Conservation (phyloP, 1,139 yeast genomes). For the Yamadazyma friedrichii region DNA sequence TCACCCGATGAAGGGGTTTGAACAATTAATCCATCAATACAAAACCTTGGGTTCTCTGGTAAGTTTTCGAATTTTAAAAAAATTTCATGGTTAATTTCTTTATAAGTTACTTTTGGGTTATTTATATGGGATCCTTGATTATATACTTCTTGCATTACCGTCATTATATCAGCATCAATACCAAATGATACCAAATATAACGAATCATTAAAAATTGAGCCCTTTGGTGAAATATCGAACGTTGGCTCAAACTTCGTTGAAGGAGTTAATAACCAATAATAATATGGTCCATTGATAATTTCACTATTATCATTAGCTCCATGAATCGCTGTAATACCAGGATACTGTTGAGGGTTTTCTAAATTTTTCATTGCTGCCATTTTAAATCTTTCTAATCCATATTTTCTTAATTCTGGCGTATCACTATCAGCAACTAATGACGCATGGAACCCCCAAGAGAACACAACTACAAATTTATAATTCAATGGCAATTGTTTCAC, state of each 20-base stretch:
- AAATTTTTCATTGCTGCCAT: conserved; percentile 64
- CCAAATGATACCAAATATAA: conserved; percentile 58
- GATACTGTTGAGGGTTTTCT: conserved; percentile 46
- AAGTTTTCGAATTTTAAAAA: conserved; percentile 23
- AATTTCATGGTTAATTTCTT: conserved; percentile 29
- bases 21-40: conserved; percentile 54
- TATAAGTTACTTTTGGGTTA: conserved; percentile 45
- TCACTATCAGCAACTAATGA: conserved; percentile 80
- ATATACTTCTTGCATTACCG: conserved; percentile 60
- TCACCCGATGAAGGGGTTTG: conserved; percentile 26
- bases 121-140: conserved; percentile 36
- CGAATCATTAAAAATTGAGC: conserved; percentile 48
- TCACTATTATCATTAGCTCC: conserved; percentile 8
- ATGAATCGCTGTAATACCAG: conserved; percentile 33
- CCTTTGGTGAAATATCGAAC: conserved; percentile 72
- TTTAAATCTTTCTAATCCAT: conserved; percentile 66
- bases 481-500: conserved; percentile 16
- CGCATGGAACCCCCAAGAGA: conserved; percentile 87
- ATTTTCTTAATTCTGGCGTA: conserved; percentile 59
- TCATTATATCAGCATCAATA: conserved; percentile 43
- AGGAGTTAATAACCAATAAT: conserved; percentile 67
- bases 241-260: conserved; percentile 64
- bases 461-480: conserved; percentile 59
- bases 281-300: conserved; percentile 41
- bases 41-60: conserved; percentile 36